Percentiles rank a stretch among this genome's conserved stretches.
phyloP scores from a whole-genome alignment of 352 stramenopile species.

The Phytophthora macrochlamydospora region DNA sequence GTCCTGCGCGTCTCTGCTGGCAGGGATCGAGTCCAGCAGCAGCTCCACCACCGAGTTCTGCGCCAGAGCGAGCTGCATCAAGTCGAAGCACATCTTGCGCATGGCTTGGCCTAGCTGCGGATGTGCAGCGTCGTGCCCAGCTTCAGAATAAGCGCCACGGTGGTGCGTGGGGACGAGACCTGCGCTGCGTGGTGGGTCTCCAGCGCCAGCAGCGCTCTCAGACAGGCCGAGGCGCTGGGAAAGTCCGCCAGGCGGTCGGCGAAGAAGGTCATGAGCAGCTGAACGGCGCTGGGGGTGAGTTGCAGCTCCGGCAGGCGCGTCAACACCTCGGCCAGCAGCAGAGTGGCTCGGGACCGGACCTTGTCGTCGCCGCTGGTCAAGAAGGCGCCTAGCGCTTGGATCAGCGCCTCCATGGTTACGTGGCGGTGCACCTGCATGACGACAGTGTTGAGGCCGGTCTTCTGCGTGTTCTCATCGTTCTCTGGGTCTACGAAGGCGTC shows the following conservation, averaged over 20 bases:
- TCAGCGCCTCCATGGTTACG: constrained; percentile 78
- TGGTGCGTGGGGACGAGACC: constrained; percentile 52
- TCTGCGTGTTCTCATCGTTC: constrained; percentile 83
- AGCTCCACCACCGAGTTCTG: constrained; percentile 60
- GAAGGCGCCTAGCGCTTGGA: constrained; percentile 73
- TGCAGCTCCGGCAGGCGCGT: constrained; percentile 86
- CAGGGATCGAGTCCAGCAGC: constrained; percentile 39
- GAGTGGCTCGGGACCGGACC: constrained; percentile 73
- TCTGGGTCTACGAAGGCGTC: constrained; percentile 87
- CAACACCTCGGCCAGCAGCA: constrained; percentile 89
- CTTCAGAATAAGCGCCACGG: constrained; percentile 67
- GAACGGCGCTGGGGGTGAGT: constrained; percentile 68
- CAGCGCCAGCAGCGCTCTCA: constrained; percentile 78
- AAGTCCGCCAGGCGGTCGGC: constrained; percentile 84
- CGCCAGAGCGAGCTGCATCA: constrained; percentile 76
- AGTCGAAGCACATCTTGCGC: constrained; percentile 85
- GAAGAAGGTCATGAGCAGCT: constrained; percentile 87
- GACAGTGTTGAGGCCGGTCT: constrained; percentile 88
- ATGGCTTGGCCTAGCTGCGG: constrained; percentile 83
- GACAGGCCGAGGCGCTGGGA: constrained; percentile 77
- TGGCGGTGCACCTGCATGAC: constrained; percentile 87
- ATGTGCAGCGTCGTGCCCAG: constrained; percentile 73
- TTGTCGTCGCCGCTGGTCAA: constrained; percentile 85
- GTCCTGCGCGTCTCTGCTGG: constrained; percentile 22
- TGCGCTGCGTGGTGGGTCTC: constrained; percentile 70